Evolutionary conservation across 2,329 filamentous ascomycete genomes (phyloP), one percentile per base, ranked within the genome.

Genomic region (Scedosporium boydii): DNA sequence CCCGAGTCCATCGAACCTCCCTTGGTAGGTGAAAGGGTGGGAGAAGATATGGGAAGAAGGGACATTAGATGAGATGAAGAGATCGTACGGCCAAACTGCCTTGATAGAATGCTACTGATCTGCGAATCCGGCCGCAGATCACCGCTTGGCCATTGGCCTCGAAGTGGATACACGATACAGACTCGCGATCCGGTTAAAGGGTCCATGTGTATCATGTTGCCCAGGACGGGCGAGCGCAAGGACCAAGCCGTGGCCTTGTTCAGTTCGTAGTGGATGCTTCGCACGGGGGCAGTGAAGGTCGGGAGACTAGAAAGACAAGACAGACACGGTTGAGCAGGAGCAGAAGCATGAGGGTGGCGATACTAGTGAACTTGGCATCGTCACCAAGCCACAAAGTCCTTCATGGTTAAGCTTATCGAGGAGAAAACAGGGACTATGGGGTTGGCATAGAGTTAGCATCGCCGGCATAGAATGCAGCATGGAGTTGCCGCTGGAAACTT

Each of bases 111-210:
- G 48, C 23, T 18, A 53, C 57, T 59, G 57, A 59, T 59, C 57
- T 53, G 34, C 57, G 18, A 23, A 59, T 59, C 16, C 29, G n/a
- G 18, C 10, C 14, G 57, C n/a, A n/a, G 57, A 59, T 59, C 57
- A 12, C 16, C 57, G 2, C 38, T 59, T 42, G 34, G 57, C 29
- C 57, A 44, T 44, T 42, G 34, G 57, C 18, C n/a, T 59, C 34
- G 21, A n/a, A 34, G 29, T 6, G 9, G 29, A 18, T 42, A 42
- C 38, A 42, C 55, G 23, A 58, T 58, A 58, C 55, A 58, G 55
- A 58, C 26, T 58, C 55, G 10, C n/a, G 38, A 42, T 59, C 57
- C 57, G 57, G 57, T 41, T 59, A 59, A 59, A 59, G 57, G 57
- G 42, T 18, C 38, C 4, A n/a, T 9, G n/a, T 59, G 57, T 59